phyloP scores from a whole-genome alignment of 2,329 filamentous ascomycete species.

The Pseudocercospora fuligena region DNA sequence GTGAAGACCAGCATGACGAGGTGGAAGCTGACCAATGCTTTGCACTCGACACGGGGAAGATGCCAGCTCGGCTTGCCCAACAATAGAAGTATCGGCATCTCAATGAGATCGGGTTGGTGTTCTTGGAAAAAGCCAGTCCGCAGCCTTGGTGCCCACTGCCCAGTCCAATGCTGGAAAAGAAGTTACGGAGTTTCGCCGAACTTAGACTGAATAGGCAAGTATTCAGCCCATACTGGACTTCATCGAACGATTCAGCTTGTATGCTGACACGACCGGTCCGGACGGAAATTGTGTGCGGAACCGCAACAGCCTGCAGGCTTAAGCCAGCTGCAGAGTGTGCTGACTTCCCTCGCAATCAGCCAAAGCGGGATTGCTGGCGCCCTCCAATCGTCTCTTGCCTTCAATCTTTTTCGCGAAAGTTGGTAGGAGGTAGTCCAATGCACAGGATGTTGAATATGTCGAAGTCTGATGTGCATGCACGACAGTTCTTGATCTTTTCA shows the following conservation, averaged over 20 bases:
- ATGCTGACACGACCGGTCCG: background rate
- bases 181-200: slow-evolving; percentile 3
- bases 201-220: background rate
- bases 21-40: background rate
- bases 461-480: too few relatives aligned
- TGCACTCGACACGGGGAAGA: background rate
- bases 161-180: background rate
- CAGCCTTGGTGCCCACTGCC: background rate
- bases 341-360: background rate
- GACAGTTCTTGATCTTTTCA: too few relatives aligned
- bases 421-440: background rate
- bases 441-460: background rate
- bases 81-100: background rate
- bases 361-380: background rate
- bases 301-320: background rate
- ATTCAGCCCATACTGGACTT: background rate
- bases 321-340: background rate
- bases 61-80: background rate
- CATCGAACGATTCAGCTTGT: background rate
- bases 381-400: background rate
- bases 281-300: background rate
- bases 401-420: background rate
- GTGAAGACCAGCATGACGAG: background rate
- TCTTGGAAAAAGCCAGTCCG: background rate
- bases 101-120: background rate